phyloP scores from a whole-genome alignment of 2,329 filamentous ascomycete genomes.

The Daldinia eschscholtzii region DNA sequence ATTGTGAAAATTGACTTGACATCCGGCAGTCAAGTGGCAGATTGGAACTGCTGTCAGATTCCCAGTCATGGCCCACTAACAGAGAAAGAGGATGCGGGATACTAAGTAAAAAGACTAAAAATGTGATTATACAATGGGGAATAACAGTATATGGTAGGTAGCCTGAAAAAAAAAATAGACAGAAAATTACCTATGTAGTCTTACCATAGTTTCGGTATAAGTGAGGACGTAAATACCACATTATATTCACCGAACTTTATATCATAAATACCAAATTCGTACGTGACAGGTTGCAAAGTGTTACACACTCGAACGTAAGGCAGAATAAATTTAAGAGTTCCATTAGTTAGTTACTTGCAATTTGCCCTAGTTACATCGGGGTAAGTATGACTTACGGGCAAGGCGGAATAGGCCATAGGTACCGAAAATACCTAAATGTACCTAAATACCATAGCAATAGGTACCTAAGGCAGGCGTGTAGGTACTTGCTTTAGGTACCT shows the following conservation, averaged over 20 bases:
- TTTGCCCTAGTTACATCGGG: slow-evolving; percentile 8
- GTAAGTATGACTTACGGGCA: neutral
- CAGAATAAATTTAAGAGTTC: neutral
- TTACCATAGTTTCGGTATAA: neutral
- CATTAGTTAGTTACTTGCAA: neutral
- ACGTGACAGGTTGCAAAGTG: neutral
- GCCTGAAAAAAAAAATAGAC: neutral
- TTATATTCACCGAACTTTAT: neutral
- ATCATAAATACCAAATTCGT: neutral
- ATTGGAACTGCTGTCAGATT: neutral
- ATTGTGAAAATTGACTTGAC: neutral
- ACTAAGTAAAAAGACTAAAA: slow-evolving; percentile 12
- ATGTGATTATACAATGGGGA: neutral
- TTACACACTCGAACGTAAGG: neutral
- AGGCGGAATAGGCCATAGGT: neutral
- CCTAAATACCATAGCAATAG: neutral
- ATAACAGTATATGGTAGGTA: neutral
- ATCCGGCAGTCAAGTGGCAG: slow-evolving; percentile 15
- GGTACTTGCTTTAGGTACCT: neutral
- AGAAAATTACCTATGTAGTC: neutral
- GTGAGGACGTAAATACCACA: neutral
- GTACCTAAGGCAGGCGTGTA: too few relatives aligned
- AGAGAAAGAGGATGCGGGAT: neutral
- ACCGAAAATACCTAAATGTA: neutral
- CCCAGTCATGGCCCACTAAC: too few relatives aligned